phyloP scores from a whole-genome alignment of 192 early-diverging fungal species.

The Backusella parvicylindrica region DNA sequence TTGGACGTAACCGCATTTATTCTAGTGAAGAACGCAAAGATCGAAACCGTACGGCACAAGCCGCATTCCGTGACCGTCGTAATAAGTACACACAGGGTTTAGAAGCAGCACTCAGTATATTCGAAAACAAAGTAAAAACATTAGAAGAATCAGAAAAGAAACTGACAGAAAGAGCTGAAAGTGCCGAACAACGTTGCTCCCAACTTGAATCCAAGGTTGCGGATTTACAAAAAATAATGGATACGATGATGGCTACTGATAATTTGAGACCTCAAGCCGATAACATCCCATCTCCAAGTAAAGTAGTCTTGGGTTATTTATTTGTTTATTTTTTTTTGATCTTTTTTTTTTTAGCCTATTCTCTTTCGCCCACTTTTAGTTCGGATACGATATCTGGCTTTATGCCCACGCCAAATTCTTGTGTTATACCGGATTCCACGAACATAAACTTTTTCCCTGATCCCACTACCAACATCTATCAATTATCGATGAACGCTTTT shows the following conservation, averaged over 20 bases:
- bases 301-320: no score
- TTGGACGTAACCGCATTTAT: slow-evolving; percentile 1
- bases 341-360: not conserved
- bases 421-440: not conserved
- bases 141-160: not conserved
- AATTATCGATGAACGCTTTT: not conserved
- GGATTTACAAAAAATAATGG: not conserved
- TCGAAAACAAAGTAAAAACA: not conserved
- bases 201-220: not conserved
- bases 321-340: no score
- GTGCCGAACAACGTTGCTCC: not conserved
- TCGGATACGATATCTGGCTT: not conserved
- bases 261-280: not conserved
- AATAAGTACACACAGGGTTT: not conserved
- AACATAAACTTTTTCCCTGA: not conserved
- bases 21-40: slow-evolving; percentile 9
- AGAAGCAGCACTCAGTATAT: not conserved
- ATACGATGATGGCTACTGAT: not conserved
- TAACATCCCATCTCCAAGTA: not conserved
- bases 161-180: not conserved
- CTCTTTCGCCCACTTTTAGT: not conserved
- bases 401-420: not conserved
- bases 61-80: slow-evolving; percentile 8
- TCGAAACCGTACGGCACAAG: slow-evolving; percentile 7
- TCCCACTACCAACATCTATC: not conserved